These are phyloP conservation scores for Colletotrichum lentis DNA, from an alignment of 2,329 filamentous ascomycete genomes.

Conservation along the genomic window DNA sequence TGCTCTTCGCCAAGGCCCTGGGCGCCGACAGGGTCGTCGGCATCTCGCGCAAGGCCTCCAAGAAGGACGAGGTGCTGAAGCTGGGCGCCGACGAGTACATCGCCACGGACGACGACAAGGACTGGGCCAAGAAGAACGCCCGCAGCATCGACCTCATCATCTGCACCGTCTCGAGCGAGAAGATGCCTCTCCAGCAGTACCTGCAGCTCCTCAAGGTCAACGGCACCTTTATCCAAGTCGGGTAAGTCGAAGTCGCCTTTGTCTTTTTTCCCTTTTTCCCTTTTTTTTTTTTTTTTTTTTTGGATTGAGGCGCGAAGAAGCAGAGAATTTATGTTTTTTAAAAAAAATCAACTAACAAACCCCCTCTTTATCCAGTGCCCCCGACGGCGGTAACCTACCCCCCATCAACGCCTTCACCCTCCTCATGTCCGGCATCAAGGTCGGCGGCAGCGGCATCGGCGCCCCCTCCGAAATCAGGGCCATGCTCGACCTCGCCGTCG, in stretches of 20 bases:
- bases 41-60: slow-evolving; percentile 63
- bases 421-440: slow-evolving; percentile 60
- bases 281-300: too few relatives aligned
- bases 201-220: slow-evolving; percentile 55
- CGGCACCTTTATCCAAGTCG: slow-evolving; percentile 42
- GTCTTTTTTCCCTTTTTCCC: too few relatives aligned
- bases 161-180: slow-evolving; percentile 59
- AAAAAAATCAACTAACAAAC: not conserved
- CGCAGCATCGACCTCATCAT: slow-evolving; percentile 66
- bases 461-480: slow-evolving; percentile 58
- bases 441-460: slow-evolving; percentile 56
- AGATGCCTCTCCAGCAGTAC: slow-evolving; percentile 64
- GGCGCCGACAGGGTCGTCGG: slow-evolving; percentile 67
- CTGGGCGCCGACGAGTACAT: slow-evolving; percentile 64
- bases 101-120: slow-evolving; percentile 56
- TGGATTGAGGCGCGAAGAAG: too few relatives aligned
- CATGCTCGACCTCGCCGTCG: slow-evolving; percentile 63
- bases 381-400: slow-evolving; percentile 55
- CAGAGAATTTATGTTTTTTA: too few relatives aligned
- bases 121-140: slow-evolving; percentile 62
- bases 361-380: slow-evolving; percentile 48
- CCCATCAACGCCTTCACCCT: slow-evolving; percentile 62
- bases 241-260: slow-evolving; percentile 35
- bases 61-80: slow-evolving; percentile 62
- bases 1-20: slow-evolving; percentile 73